These are phyloP conservation scores for Papiliotrema flavescens DNA, from an alignment of 1,284 basidiomycete species.

Conservation along the genomic window DNA sequence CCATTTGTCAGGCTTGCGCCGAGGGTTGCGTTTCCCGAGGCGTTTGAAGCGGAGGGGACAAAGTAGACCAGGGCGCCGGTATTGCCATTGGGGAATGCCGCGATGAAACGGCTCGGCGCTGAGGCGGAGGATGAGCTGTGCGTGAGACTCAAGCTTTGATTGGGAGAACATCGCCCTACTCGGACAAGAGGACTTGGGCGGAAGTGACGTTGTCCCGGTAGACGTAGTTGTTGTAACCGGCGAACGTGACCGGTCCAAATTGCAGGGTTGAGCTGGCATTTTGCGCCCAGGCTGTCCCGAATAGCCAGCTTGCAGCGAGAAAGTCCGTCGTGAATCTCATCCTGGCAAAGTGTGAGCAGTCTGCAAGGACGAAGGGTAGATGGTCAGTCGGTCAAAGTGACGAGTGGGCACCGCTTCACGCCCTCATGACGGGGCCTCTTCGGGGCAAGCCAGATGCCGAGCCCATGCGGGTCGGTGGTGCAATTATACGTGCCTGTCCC, in stretches of 20 bases:
- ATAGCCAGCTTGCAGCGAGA: background rate
- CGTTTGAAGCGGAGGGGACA: slow-evolving; percentile 24
- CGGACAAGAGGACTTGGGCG: slow-evolving; percentile 47
- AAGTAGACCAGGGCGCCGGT: slow-evolving; percentile 50
- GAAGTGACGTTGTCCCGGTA: slow-evolving; percentile 49
- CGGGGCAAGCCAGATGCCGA: background rate
- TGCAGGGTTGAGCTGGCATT: slow-evolving; percentile 12
- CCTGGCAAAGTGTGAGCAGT: no score
- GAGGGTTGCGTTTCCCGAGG: slow-evolving; percentile 10
- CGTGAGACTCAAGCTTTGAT: background rate
- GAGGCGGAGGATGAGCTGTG: slow-evolving; percentile 36
- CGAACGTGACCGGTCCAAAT: slow-evolving; percentile 40
- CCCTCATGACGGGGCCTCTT: background rate
- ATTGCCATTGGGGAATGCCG: slow-evolving; percentile 52
- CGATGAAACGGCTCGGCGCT: slow-evolving; percentile 46
- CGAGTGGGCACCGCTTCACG: background rate
- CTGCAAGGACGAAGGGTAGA: no score
- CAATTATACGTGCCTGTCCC: background rate
- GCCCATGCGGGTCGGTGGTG: background rate
- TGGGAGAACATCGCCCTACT: slow-evolving; percentile 18
- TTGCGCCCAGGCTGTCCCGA: background rate
- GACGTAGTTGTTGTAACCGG: slow-evolving; percentile 52
- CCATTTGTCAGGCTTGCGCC: slow-evolving; percentile 31
- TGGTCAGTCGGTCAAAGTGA: no score
- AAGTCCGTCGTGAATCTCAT: background rate